Base-by-base conservation (phyloP, 2,329 filamentous ascomycete genomes). In the Didymella lethalis region DNA sequence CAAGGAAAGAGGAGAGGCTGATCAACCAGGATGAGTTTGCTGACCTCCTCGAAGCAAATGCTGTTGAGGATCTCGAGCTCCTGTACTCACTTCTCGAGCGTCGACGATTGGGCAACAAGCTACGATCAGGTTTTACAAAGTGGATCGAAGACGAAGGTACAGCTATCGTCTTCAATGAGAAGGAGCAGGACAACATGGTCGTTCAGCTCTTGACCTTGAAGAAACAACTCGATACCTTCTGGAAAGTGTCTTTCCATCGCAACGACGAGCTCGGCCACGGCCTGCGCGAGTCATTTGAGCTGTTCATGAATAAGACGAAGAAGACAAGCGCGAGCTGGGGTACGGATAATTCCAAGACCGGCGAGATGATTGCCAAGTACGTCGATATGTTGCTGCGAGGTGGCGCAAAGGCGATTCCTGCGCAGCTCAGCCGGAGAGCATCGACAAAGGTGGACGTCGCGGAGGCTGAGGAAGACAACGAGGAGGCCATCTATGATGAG, bases 341-440 rank as follows among this genome's bases (percentile, higher is more conserved):
- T 50, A 92, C 91, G 0, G 90, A 93, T 55, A 96, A 93, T 55
- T 92, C 93, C 18, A 98, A 96, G 82, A 92, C 96, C 14, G 95
- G 94, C 48, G 95, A 99, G 80, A 97, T 98, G 93, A 96, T 97
- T 67, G 96, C 95, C 29, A 98, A 97, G 78, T 93, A 98, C 70
- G 90, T 99, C 62, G 95, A 99, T 77, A 84, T 90, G 80, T 83
- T 99, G 20, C 84, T 99, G 31, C 88, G 93, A 54, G 92, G 92
- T 48, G 96, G 95, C 1, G 84, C 94, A 46, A 98, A 96, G 76
- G 89, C 90, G 0, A 85, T 96, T 8, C 92, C 91, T 1, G 84
- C 87, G 44, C 85, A 86, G 23, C 81, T 94, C 8, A 81, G 88
- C 1, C 86, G 88, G 0, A 70, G 71, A 65, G 75, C 77, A 38